A percentile compares a stretch with the other conserved stretches of the same genome.
Evolutionary conservation across 2,329 filamentous ascomycete genomes (phyloP).

Genomic region (Elsinoe arachidis): DNA sequence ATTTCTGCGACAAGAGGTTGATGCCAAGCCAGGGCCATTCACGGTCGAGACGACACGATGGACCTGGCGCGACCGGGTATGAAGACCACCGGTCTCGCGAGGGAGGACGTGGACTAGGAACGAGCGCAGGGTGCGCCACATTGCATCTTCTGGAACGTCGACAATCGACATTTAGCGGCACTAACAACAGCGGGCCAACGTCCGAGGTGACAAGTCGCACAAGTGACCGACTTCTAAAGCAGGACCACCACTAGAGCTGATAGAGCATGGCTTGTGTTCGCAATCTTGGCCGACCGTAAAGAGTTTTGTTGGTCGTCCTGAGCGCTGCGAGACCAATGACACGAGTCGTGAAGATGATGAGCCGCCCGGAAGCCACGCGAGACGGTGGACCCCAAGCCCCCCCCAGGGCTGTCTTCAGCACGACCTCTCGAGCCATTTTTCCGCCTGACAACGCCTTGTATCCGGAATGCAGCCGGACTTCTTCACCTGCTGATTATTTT

Average conservation of each 20-base stretch:
- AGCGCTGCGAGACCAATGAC: conserved; percentile 3
- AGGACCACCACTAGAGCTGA: not conserved
- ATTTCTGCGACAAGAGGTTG: conserved; percentile 4
- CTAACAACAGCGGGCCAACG: conserved; percentile 1
- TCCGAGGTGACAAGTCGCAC: not conserved
- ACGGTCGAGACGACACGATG: not conserved
- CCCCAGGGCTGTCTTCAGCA: conserved; percentile 6
- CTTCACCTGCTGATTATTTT: not conserved
- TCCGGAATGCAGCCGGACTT: not conserved
- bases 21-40: conserved; percentile 1
- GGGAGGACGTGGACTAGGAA: not conserved
- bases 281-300: conserved; percentile 4
- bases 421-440: not conserved
- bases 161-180: not conserved
- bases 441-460: conserved; percentile 7
- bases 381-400: too few relatives aligned
- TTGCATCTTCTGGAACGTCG: conserved; percentile 12
- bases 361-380: not conserved
- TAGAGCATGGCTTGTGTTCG: not conserved
- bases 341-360: conserved; percentile 2
- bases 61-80: not conserved
- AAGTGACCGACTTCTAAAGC: not conserved
- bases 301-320: conserved; percentile 9
- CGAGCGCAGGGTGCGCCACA: conserved; percentile 11
- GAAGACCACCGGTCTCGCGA: not conserved